phyloP scores from a whole-genome alignment of 495 filamentous ascomycete genomes.

The Letharia lupina region DNA sequence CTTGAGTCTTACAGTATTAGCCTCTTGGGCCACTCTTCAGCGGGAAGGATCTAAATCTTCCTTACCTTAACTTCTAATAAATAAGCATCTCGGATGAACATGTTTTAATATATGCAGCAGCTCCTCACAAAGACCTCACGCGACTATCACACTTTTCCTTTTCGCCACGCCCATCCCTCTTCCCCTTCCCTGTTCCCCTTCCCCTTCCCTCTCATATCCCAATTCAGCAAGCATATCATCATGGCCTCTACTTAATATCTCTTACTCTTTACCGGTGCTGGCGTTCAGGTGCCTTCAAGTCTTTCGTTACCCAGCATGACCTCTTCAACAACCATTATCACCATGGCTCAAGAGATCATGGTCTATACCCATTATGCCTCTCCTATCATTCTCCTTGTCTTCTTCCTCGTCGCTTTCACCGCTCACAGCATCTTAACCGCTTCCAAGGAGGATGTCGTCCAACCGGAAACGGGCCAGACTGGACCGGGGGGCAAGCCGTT shows the following conservation, averaged over 20 bases:
- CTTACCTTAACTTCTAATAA: too few species aligned
- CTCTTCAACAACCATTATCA: background rate
- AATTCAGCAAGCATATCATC: background rate
- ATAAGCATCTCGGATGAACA: too few species aligned
- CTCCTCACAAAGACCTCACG: conserved; percentile 12
- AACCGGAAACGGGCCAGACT: conserved; percentile 28
- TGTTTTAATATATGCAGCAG: background rate
- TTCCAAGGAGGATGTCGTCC: conserved; percentile 32
- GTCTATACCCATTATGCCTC: conserved; percentile 50
- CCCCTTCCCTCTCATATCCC: background rate
- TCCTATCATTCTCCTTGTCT: conserved; percentile 56
- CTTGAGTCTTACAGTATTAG: too few species aligned
- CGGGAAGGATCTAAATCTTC: conserved; percentile 8
- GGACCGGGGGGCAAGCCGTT: conserved; percentile 80
- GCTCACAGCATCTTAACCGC: conserved; percentile 49
- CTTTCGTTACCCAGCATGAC: conserved; percentile 3
- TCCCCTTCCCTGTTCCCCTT: background rate
- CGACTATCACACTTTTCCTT: conserved; percentile 11
- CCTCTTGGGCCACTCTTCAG: background rate
- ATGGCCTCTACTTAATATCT: conserved; percentile 3
- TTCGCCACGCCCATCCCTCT: background rate
- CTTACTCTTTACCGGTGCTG: background rate
- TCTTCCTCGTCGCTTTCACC: conserved; percentile 60
- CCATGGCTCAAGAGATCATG: conserved; percentile 39
- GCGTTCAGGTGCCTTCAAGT: background rate